Base-by-base conservation (phyloP, 2,329 filamentous ascomycete species). In the Penicillium sp. region DNA sequence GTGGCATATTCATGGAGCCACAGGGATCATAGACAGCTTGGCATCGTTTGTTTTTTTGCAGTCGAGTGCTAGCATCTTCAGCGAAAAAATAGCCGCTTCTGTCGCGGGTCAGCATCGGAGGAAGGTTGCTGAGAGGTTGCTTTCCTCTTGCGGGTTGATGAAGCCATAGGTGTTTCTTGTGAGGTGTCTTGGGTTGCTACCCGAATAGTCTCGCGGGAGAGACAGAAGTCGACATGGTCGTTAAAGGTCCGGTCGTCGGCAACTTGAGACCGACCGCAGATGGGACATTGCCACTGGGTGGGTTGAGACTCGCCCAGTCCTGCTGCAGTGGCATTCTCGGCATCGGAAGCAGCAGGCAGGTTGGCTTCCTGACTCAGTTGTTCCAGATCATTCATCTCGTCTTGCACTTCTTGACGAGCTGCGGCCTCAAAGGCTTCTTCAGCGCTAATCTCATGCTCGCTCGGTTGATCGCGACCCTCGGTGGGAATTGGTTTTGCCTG, bases 151-250 rank as follows among this genome's bases (percentile, higher is more conserved):
- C 51, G 51, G 17, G 7, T 44, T 4, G 35, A 13, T 4, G 28
- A 32, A 19, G 39, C 13, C 21, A 14, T 43, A 16, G 13, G 16
- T 14, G 6, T 41, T 48, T 47, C 57, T 41, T 18, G 59, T 35
- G 33, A 58, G 59, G 45, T 74, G 65, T 39, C 75, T 41, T 87
- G 82, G 1, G 93, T 83, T 0, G 81, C 84, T 56, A 96, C 87
- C 31, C 84, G 84, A 54, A 98, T 97, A 0, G 88, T 87, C 57
- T 86, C 81, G 39, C 83, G 77, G 1, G 90, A 96, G 1, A 98
- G 76, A 62, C 93, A 98, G 7, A 86, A 78, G 62, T 98, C 93
- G 36, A 98, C 89, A 58, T 98, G 93, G 41, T 85, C 80, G 53
- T 98, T 98, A 67, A 97, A 94, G 0, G 69, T 71, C 31, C 75